A percentile compares a stretch with the other conserved stretches of the same genome.
phyloP scores from a whole-genome alignment of 306 rosid genomes.

The Quercus glauca region DNA sequence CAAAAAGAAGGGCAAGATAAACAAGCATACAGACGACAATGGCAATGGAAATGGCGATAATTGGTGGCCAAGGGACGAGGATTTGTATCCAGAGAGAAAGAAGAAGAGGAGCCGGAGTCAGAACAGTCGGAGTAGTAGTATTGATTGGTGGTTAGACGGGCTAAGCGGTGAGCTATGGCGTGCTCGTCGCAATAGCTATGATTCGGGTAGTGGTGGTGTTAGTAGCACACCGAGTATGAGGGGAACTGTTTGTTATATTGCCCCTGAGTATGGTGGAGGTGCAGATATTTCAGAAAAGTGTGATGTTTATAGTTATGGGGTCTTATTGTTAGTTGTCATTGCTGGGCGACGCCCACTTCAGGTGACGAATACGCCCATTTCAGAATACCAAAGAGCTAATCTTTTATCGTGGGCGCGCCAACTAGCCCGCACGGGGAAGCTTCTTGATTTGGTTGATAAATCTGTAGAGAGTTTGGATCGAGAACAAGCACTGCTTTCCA shows the following conservation, averaged over 20 bases:
- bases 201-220: constrained; percentile 79
- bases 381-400: constrained; percentile 83
- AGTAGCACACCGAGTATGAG: constrained; percentile 98
- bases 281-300: constrained; percentile 78
- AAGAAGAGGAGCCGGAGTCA: constrained; percentile 51
- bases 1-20: constrained; percentile 57
- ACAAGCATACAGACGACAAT: constrained; percentile 35
- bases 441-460: constrained; percentile 73
- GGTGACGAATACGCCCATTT: constrained; percentile 74
- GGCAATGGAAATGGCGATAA: constrained; percentile 43
- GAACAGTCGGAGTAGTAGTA: constrained; percentile 56
- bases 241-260: constrained; percentile 91
- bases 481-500: constrained; percentile 79
- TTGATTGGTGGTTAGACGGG: constrained; percentile 90
- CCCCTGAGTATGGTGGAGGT: constrained; percentile 86
- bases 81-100: constrained; percentile 49
- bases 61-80: constrained; percentile 67
- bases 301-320: constrained; percentile 92
- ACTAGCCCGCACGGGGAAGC: constrained; percentile 82
- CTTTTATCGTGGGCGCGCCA: constrained; percentile 90
- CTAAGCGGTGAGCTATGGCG: constrained; percentile 60
- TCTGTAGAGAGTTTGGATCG: constrained; percentile 53
- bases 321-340: constrained; percentile 69
- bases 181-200: constrained; percentile 57
- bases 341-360: constrained; percentile 93